A percentile compares a stretch with the other conserved stretches of the same genome.
Conservation (phyloP, 108 stramenopile species). For the Fistulifera pelliculosa region DNA sequence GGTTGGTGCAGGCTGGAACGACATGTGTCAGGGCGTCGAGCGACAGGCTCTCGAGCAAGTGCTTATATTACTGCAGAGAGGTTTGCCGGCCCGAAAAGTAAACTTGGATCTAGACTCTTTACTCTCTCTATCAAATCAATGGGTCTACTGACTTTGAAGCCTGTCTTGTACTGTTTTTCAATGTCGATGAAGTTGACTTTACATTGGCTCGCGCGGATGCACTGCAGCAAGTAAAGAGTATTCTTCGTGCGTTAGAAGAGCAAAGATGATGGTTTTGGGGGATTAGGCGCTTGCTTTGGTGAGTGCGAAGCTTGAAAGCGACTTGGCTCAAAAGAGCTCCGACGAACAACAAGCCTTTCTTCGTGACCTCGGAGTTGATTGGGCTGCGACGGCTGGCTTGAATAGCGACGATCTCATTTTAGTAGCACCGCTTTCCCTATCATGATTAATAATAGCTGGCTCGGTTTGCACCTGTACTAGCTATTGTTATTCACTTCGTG, state of each 20-base stretch:
- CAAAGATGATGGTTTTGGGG: not conserved
- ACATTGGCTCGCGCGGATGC: slow-evolving; percentile 10
- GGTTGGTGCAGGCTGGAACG: slow-evolving; percentile 41
- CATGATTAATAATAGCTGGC: too few relatives aligned
- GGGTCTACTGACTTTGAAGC: slow-evolving; percentile 79
- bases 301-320: slow-evolving; percentile 77
- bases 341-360: slow-evolving; percentile 58
- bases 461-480: too few relatives aligned
- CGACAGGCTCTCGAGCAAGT: slow-evolving; percentile 54
- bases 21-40: slow-evolving; percentile 37
- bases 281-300: slow-evolving; percentile 48
- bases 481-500: too few relatives aligned
- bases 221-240: slow-evolving; percentile 27
- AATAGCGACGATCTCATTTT: slow-evolving; percentile 4
- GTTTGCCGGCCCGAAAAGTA: slow-evolving; percentile 53
- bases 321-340: slow-evolving; percentile 7
- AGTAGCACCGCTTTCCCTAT: slow-evolving; percentile 34
- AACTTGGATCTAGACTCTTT: slow-evolving; percentile 33
- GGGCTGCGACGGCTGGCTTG: slow-evolving; percentile 13
- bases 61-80: slow-evolving; percentile 31
- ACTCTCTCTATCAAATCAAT: slow-evolving; percentile 41
- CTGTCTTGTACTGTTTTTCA: slow-evolving; percentile 80
- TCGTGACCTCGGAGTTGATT: slow-evolving; percentile 38
- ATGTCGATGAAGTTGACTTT: slow-evolving; percentile 84
- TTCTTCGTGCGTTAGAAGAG: slow-evolving; percentile 4